Evolutionary conservation across 2,329 filamentous ascomycete species (phyloP).

Genomic region (Neopestalotiopsis sp.): DNA sequence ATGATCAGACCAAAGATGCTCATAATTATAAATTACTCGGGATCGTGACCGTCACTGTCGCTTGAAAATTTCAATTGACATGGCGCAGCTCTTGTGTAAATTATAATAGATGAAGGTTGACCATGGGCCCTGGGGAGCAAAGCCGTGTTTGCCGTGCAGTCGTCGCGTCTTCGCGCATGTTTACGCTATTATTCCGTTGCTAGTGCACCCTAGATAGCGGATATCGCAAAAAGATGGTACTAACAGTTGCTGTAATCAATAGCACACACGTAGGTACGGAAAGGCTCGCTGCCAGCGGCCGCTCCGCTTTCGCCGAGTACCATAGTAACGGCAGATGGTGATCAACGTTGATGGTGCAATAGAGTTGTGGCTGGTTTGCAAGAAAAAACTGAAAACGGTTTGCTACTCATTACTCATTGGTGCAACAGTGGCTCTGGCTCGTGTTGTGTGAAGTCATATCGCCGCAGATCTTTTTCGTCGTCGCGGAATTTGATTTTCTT

Average conservation of each 20-base stretch:
- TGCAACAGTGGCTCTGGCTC: background rate
- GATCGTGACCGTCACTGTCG: background rate
- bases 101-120: background rate
- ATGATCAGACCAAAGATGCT: background rate
- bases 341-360: slow-evolving; percentile 3
- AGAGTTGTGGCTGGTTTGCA: background rate
- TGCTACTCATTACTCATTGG: background rate
- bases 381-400: background rate
- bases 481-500: too few species aligned
- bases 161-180: background rate
- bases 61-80: background rate
- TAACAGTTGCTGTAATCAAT: too few species aligned
- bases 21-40: background rate
- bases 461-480: background rate
- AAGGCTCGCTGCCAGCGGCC: background rate
- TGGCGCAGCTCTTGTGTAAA: background rate
- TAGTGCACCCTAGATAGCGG: too few species aligned
- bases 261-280: background rate
- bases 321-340: slow-evolving; percentile 7
- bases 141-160: background rate
- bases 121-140: background rate
- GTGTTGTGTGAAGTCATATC: background rate
- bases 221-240: too few species aligned
- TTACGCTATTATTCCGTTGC: background rate
- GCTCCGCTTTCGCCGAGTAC: slow-evolving; percentile 11